Evolutionary conservation across 352 stramenopile genomes (phyloP).

Genomic region (Pythium scleroteichum): DNA sequence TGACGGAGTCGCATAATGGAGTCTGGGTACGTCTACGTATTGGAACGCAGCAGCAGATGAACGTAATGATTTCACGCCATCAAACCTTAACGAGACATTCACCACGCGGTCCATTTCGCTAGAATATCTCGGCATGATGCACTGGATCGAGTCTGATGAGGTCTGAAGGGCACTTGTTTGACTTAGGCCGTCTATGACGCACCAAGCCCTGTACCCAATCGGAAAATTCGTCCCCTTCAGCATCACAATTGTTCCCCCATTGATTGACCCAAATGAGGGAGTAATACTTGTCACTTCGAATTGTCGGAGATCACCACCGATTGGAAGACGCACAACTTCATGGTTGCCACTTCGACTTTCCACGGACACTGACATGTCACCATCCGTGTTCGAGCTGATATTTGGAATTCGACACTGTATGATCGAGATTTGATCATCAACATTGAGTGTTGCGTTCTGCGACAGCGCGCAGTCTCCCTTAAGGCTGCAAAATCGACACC

Average conservation of each 20-base stretch:
- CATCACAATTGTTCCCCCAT: slow-evolving; percentile 3
- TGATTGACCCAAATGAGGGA: slow-evolving; percentile 3
- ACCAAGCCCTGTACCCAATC: slow-evolving; percentile 2
- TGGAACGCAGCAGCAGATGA: slow-evolving; percentile 1
- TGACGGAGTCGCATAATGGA: slow-evolving; percentile 3
- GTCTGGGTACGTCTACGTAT: slow-evolving; percentile 18
- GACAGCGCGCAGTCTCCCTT: not conserved
- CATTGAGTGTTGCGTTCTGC: not conserved
- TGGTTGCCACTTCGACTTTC: not conserved
- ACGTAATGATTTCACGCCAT: not conserved
- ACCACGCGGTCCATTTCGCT: not conserved
- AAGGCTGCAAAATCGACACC: slow-evolving; percentile 10
- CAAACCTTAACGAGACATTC: slow-evolving; percentile 3
- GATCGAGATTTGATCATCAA: not conserved
- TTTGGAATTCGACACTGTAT: slow-evolving; percentile 1
- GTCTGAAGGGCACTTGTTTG: not conserved
- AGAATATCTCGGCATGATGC: slow-evolving; percentile 11
- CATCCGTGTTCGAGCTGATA: not conserved
- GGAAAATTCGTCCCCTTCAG: slow-evolving; percentile 7
- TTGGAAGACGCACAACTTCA: not conserved
- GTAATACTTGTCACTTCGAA: slow-evolving; percentile 5
- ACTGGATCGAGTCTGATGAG: slow-evolving; percentile 1
- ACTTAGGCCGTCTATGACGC: not conserved
- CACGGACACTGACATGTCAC: not conserved
- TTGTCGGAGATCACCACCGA: not conserved